Percentiles rank a stretch among this genome's conserved stretches.
phyloP scores from a whole-genome alignment of 1,284 basidiomycete species.

The Fomes fomentarius region DNA sequence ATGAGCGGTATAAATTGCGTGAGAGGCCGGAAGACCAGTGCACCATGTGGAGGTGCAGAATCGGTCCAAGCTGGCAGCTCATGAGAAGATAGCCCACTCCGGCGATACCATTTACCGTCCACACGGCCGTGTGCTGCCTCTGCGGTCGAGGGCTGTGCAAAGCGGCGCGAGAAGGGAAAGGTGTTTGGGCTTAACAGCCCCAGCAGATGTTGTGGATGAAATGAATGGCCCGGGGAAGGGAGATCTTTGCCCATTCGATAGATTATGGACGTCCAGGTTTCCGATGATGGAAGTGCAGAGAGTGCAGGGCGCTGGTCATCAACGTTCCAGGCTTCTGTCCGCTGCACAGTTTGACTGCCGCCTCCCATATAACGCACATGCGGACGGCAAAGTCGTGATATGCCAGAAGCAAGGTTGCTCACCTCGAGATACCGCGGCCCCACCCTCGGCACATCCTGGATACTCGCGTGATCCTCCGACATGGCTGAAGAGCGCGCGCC shows the following conservation, averaged over 20 bases:
- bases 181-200: background rate
- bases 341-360: background rate
- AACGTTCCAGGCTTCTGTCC: background rate
- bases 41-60: background rate
- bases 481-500: background rate
- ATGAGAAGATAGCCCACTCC: background rate
- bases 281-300: background rate
- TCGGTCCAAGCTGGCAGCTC: background rate
- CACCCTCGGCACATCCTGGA: conserved; percentile 5
- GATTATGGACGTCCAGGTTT: too few relatives aligned
- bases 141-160: background rate
- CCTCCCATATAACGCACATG: too few relatives aligned
- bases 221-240: background rate
- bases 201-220: background rate
- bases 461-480: background rate
- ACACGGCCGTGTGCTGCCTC: background rate
- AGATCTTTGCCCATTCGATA: too few relatives aligned
- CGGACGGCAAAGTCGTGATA: background rate
- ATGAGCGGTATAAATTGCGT: conserved; percentile 1
- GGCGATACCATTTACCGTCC: background rate
- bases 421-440: conserved; percentile 19
- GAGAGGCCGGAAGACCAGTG: background rate
- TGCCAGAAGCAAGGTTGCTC: background rate
- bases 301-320: background rate
- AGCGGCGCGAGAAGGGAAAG: background rate